Base-by-base conservation (phyloP, 345 rosid species). In the Eucalyptus lansdowneana region DNA sequence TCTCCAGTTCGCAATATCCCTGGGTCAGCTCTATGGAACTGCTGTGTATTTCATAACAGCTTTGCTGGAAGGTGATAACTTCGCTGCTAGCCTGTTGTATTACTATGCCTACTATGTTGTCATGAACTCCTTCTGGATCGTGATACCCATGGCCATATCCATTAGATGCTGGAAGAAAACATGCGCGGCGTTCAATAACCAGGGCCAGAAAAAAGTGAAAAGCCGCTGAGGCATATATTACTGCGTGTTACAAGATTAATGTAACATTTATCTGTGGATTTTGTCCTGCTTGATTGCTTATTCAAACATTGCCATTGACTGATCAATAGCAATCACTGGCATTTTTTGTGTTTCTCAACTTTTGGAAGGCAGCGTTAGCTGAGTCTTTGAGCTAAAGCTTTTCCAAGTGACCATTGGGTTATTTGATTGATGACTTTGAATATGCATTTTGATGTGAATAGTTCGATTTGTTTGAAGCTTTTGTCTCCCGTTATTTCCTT, bases 1-100 rank as follows among this genome's bases (percentile, higher is more conserved):
- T 60, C 98, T 98, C 88, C 99, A 97, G 94, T 94, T 97, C 87
- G 96, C 95, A 13, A 92, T 98, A 76, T 97, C 97, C 12, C 91
- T 98, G 4, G 99, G 97, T 4, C 99, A 97, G 94, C 98, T 98
- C 40, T 98, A 98, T 67, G 99, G 99, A 90, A 94, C 96, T 91
- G 91, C 93, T 45, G 95, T 97, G 9, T 98, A 97, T 90, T 98
- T 94, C 94, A 88, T 97, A 83, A 97, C 98, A 44, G 92, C 99
- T 25, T 86, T 88, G 89, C 92, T 97, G 95, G 98, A 98, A 54
- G 99, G 99, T 21, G 97, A 96, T 90, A 93, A 96, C 93, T 97
- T 95, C 89, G 95, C 99, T 11, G 87, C 96, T 6, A 95, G 93
- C 92, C 87, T 94, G 0, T 93, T 90, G 56, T 93, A 96, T 91